Conservation (phyloP, 257 asterid species). For the Solanum tarijense region DNA sequence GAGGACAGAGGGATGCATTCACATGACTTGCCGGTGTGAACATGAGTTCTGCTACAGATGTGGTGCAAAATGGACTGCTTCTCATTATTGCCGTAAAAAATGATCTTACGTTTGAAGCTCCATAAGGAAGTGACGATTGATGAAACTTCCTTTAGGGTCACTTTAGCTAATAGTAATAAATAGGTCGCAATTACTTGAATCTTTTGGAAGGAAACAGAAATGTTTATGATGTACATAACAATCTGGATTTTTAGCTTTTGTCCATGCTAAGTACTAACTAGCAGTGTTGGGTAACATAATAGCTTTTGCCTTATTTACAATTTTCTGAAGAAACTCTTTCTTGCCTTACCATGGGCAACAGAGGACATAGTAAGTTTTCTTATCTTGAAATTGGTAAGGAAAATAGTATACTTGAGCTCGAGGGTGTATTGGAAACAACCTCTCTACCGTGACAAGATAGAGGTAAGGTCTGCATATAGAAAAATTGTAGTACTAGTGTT, state of each 20-base stretch:
- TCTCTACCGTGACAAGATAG: background rate
- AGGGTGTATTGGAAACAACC: background rate
- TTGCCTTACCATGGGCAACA: background rate
- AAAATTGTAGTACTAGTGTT: background rate
- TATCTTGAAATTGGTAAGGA: background rate
- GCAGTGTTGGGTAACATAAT: background rate
- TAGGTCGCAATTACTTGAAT: background rate
- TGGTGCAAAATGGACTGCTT: conserved; percentile 37
- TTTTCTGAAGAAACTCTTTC: background rate
- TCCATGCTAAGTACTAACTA: background rate
- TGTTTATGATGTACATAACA: background rate
- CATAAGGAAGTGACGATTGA: background rate
- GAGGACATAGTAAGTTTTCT: background rate
- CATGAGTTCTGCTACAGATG: conserved; percentile 55
- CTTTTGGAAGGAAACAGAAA: background rate
- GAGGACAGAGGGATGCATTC: conserved; percentile 45
- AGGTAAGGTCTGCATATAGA: background rate
- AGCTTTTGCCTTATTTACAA: background rate
- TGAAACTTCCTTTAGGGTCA: background rate
- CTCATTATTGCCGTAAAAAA: conserved; percentile 19
- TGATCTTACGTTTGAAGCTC: background rate
- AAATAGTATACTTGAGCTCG: background rate
- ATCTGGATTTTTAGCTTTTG: background rate
- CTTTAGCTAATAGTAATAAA: background rate
- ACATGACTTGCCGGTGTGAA: conserved; percentile 56